Evolutionary conservation across 176 grass and related monocot genomes (phyloP).

Genomic region (Paspalum notatum): DNA sequence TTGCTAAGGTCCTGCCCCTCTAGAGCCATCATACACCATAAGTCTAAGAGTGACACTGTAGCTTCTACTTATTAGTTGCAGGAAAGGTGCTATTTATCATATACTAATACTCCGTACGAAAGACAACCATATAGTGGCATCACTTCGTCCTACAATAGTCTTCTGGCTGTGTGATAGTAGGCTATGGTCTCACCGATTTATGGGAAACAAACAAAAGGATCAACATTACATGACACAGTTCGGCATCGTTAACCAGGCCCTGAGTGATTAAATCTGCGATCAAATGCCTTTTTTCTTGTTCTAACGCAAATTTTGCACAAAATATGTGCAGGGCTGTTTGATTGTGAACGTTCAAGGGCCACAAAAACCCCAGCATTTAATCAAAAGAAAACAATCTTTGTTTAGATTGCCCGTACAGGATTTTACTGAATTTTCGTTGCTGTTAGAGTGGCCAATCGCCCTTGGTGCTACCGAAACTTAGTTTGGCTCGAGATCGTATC

Average conservation of each 20-base stretch:
- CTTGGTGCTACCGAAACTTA: background rate
- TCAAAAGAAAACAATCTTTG: background rate
- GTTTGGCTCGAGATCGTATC: background rate
- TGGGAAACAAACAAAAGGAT: slow-evolving; percentile 30
- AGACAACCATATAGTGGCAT: background rate
- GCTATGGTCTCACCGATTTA: slow-evolving; percentile 7
- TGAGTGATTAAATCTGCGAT: background rate
- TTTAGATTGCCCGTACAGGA: background rate
- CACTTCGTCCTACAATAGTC: background rate
- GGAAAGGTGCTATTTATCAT: background rate
- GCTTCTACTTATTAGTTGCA: background rate
- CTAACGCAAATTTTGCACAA: background rate
- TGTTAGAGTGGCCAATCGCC: background rate
- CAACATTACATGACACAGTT: background rate
- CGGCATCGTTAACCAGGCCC: background rate
- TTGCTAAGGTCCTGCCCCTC: background rate
- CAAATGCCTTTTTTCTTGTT: background rate
- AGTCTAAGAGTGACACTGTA: background rate
- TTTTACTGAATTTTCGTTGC: background rate
- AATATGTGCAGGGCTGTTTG: background rate
- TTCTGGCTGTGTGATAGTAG: background rate
- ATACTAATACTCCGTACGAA: slow-evolving; percentile 3
- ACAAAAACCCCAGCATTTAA: background rate
- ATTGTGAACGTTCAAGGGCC: background rate
- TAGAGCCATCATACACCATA: slow-evolving; percentile 12